phyloP scores from a whole-genome alignment of 805 yeast genomes.

The Starmerella kuoi region DNA sequence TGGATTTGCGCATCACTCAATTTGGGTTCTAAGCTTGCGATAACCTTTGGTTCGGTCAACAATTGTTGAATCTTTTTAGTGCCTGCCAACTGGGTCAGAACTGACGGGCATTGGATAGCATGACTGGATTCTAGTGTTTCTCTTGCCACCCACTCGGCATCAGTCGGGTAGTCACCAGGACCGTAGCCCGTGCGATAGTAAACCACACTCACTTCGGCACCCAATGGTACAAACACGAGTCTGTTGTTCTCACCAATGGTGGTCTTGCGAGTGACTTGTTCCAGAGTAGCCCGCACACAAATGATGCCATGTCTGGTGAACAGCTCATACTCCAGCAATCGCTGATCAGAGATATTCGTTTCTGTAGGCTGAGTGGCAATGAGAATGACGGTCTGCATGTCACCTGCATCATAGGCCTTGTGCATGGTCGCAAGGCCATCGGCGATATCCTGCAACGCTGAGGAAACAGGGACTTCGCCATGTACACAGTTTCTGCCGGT shows the following conservation, averaged over 20 bases:
- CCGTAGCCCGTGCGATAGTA: slow-evolving; percentile 85
- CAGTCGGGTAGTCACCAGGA: slow-evolving; percentile 62
- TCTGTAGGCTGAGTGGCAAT: slow-evolving; percentile 78
- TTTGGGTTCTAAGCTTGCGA: slow-evolving; percentile 38
- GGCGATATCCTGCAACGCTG: slow-evolving; percentile 51
- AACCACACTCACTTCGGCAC: slow-evolving; percentile 71
- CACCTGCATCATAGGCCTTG: slow-evolving; percentile 34
- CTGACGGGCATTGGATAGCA: slow-evolving; percentile 86
- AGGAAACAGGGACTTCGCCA: slow-evolving; percentile 50
- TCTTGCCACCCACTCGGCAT: slow-evolving; percentile 68
- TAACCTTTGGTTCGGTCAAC: slow-evolving; percentile 43
- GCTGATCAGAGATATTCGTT: slow-evolving; percentile 84
- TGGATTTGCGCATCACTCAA: slow-evolving; percentile 24
- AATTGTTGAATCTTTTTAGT: slow-evolving; percentile 89
- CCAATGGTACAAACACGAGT: slow-evolving; percentile 41
- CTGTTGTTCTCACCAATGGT: slow-evolving; percentile 29
- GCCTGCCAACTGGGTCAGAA: slow-evolving; percentile 82
- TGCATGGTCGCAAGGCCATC: slow-evolving; percentile 59
- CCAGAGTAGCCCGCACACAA: slow-evolving; percentile 56
- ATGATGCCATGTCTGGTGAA: slow-evolving; percentile 44
- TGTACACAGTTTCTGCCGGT: slow-evolving; percentile 29
- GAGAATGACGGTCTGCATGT: slow-evolving; percentile 37
- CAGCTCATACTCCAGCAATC: slow-evolving; percentile 63
- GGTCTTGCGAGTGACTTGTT: slow-evolving; percentile 40
- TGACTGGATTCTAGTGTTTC: slow-evolving; percentile 53